Evolutionary conservation across 2,329 filamentous ascomycete genomes (phyloP), one percentile per base, ranked within the genome.

Genomic region (Venturia nashicola): DNA sequence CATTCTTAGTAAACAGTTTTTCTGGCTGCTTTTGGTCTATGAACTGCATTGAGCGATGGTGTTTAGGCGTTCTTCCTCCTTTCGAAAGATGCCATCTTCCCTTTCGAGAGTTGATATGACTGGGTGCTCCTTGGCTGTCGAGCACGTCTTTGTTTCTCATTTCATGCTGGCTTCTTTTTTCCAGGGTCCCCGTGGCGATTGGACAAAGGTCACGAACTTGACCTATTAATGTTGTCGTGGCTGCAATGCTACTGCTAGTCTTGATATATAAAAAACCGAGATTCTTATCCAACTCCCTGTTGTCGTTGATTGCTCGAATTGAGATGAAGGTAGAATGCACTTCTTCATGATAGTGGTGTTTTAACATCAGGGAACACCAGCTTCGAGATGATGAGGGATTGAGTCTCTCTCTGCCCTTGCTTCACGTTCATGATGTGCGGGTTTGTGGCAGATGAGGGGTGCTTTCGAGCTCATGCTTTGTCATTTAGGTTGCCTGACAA

Each of bases 1-100:
- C 9, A 8, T 39, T 34, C 12, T 12, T 55, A 27, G 36, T 5
- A n/a, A 14, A n/a, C 9, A 5, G 12, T 9, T 36, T 11, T 6
- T n/a, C 34, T 20, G n/a, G 27, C n/a, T 2, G 27, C 27, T 20
- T 8, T 5, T 36, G 3, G 14, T 36, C 51, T 57, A 9, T 5
- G 32, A 23, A 51, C 16, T 36, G 51, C 51, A 57, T 57, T 57
- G 51, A 57, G 51, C 51, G 51, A 57, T 57, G 51, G 51, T n/a
- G 51, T 57, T 57, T 36, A 32, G 48, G 27, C 27, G 27, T 57
- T 39, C 18, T 20, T 18, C 27, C 16, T 36, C 27, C 14, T 20
- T 16, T 57, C 14, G 27, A 51, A n/a, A 27, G 46, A 51, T 51
- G 20, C 12, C 5, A 27, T 51, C 46, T 51, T 23, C 2, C 46